Conservation (phyloP, 2,329 filamentous ascomycete genomes). For the Aspergillus transmontanensis region DNA sequence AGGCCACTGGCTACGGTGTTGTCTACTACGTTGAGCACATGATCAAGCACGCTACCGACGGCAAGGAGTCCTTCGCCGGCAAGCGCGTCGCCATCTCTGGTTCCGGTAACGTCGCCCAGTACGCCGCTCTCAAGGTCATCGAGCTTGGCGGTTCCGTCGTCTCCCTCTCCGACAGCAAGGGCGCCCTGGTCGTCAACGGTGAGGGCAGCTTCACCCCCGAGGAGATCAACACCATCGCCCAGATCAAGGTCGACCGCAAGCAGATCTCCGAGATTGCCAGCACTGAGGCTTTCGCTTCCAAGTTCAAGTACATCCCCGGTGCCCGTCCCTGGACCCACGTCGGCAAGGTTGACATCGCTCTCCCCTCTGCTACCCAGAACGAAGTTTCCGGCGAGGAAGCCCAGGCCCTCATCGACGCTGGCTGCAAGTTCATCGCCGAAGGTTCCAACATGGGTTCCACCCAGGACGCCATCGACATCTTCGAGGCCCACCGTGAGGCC, state of each 20-base stretch:
- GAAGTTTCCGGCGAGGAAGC: slow-evolving; percentile 94
- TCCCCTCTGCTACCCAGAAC: slow-evolving; percentile 95
- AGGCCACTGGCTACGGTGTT: slow-evolving; percentile 95
- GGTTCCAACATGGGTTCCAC: slow-evolving; percentile 99
- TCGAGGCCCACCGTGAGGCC: slow-evolving; percentile 72
- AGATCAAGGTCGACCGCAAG: slow-evolving; percentile 84
- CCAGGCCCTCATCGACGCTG: slow-evolving; percentile 73
- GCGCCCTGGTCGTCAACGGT: slow-evolving; percentile 74
- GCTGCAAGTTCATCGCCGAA: slow-evolving; percentile 86
- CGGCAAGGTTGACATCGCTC: slow-evolving; percentile 84
- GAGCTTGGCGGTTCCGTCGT: slow-evolving; percentile 92
- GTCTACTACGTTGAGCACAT: slow-evolving; percentile 97
- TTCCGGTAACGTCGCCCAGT: slow-evolving; percentile 97
- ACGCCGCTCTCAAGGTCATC: slow-evolving; percentile 92
- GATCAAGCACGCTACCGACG: slow-evolving; percentile 79
- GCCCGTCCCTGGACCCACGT: slow-evolving; percentile 91
- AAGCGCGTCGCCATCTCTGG: slow-evolving; percentile 96
- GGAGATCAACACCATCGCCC: slow-evolving; percentile 76
- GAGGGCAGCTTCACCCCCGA: slow-evolving; percentile 73
- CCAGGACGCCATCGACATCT: slow-evolving; percentile 89
- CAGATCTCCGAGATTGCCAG: slow-evolving; percentile 72
- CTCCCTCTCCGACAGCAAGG: slow-evolving; percentile 91
- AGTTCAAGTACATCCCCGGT: slow-evolving; percentile 84
- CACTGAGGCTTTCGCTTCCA: slow-evolving; percentile 57
- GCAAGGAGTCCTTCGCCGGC: slow-evolving; percentile 80